Conservation (phyloP, 106 monocot genomes). For the Dioscorea dumetorum region DNA sequence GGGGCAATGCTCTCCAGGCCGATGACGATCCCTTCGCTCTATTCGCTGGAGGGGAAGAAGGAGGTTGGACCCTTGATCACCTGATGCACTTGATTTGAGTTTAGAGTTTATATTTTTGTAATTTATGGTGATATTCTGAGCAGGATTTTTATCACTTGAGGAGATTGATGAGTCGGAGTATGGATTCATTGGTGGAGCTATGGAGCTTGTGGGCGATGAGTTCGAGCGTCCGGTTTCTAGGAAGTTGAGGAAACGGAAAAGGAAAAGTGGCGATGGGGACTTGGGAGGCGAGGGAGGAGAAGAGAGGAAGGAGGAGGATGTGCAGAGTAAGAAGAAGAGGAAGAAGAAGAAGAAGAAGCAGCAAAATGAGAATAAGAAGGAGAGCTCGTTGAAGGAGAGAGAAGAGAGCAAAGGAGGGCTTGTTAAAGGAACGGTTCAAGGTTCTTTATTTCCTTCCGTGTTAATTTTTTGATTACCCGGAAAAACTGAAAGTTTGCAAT, state of each 20-base stretch:
- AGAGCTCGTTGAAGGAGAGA: conserved; percentile 14
- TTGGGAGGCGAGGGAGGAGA: conserved; percentile 2
- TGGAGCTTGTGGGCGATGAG: conserved; percentile 7
- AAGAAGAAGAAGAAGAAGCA: conserved; percentile 16
- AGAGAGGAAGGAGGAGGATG: conserved; percentile 9
- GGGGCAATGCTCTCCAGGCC: conserved; percentile 28
- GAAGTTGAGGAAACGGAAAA: conserved; percentile 43
- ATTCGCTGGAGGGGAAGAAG: conserved; percentile 51
- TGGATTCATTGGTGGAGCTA: conserved; percentile 28
- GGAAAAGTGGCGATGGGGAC: conserved; percentile 9
- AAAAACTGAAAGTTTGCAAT: no score
- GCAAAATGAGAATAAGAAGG: no score
- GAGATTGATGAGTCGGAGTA: conserved; percentile 87
- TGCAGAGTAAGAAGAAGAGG: conserved; percentile 17
- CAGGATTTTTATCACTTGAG: conserved; percentile 84
- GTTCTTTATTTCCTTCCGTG: conserved; percentile 6
- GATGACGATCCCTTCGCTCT: conserved; percentile 44
- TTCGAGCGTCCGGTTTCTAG: not conserved
- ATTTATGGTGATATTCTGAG: not conserved
- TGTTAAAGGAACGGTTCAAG: conserved; percentile 11
- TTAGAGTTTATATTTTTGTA: not conserved
- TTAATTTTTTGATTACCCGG: no score
- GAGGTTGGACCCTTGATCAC: conserved; percentile 25
- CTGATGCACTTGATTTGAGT: not conserved
- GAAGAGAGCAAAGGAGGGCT: not conserved